A percentile compares a stretch with the other conserved stretches of the same genome.
Evolutionary conservation across 768 basidiomycete species (phyloP).

Genomic region (Chalciporus pseudorubinellus): DNA sequence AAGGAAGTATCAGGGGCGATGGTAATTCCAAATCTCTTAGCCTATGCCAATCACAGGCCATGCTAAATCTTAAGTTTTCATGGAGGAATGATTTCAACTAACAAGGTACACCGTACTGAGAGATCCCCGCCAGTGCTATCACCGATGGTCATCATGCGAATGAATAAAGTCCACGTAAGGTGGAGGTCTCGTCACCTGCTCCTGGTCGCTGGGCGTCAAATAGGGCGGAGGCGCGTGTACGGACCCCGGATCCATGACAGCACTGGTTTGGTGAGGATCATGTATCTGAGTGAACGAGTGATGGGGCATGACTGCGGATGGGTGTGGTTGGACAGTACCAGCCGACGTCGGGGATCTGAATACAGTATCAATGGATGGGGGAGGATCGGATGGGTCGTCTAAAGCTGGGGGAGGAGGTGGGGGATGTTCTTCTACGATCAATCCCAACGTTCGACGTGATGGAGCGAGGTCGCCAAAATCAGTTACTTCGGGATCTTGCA

Average conservation of each 20-base stretch:
- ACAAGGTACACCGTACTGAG: no score
- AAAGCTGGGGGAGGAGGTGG: constrained; percentile 80
- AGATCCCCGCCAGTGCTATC: background rate
- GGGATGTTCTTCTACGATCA: constrained; percentile 54
- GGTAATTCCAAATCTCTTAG: background rate
- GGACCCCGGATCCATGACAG: constrained; percentile 36
- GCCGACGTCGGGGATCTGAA: constrained; percentile 43
- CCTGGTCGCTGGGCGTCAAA: constrained; percentile 50
- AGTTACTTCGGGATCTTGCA: constrained; percentile 67
- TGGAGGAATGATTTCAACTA: no score
- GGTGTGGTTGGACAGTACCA: constrained; percentile 14
- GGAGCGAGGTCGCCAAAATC: constrained; percentile 57
- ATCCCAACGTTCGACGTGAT: constrained; percentile 55
- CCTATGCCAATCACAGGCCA: no score
- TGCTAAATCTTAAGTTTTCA: no score
- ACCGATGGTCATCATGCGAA: constrained; percentile 11
- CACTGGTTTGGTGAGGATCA: constrained; percentile 30
- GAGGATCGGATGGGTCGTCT: constrained; percentile 87
- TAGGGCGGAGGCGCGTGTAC: constrained; percentile 80
- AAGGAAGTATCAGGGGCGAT: no score
- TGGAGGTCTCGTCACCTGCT: constrained; percentile 55
- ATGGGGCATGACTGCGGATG: constrained; percentile 30
- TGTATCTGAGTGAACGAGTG: constrained; percentile 31
- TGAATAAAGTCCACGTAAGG: constrained; percentile 56
- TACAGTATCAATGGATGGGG: constrained; percentile 83